These are phyloP conservation scores for Wallacemonas sp. DNA, from an alignment of 208 protist genomes.

Conservation along the genomic window DNA sequence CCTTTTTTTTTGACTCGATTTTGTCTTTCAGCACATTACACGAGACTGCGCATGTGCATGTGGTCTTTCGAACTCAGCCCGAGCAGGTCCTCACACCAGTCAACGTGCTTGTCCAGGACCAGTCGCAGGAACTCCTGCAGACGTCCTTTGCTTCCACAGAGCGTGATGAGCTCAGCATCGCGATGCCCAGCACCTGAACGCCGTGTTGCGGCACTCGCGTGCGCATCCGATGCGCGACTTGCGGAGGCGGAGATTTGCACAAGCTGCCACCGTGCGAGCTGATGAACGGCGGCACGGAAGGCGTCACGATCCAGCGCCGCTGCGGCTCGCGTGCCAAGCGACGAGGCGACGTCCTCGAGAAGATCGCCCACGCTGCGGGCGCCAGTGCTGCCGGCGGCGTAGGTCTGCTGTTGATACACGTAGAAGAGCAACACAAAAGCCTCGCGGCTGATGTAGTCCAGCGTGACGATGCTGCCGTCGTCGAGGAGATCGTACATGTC, in stretches of 20 bases:
- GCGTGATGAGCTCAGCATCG: constrained; percentile 28
- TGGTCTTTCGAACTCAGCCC: constrained; percentile 62
- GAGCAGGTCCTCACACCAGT: constrained; percentile 54
- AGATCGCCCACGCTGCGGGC: constrained; percentile 68
- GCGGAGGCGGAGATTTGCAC: constrained; percentile 23
- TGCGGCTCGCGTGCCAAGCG: constrained; percentile 64
- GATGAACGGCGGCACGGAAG: constrained; percentile 46
- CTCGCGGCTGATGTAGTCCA: constrained; percentile 63
- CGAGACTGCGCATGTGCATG: constrained; percentile 62
- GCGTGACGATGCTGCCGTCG: constrained; percentile 47
- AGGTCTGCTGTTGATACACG: constrained; percentile 52
- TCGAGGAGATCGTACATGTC: constrained; percentile 53
- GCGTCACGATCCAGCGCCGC: constrained; percentile 61
- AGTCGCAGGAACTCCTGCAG: constrained; percentile 51
- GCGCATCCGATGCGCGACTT: constrained; percentile 3
- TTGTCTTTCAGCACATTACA: too few relatives aligned
- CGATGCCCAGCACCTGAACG: too few relatives aligned
- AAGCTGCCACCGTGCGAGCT: constrained; percentile 58
- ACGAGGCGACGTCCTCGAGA: constrained; percentile 72
- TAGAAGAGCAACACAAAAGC: constrained; percentile 60
- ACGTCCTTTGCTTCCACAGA: constrained; percentile 46
- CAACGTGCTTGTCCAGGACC: constrained; percentile 32
- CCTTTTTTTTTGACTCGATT: too few relatives aligned
- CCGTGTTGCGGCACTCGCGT: constrained; percentile 7
- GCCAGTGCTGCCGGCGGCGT: constrained; percentile 15